Evolutionary conservation across 768 basidiomycete genomes (phyloP), one percentile per base, ranked within the genome.

Genomic region (Podaxis sp.): DNA sequence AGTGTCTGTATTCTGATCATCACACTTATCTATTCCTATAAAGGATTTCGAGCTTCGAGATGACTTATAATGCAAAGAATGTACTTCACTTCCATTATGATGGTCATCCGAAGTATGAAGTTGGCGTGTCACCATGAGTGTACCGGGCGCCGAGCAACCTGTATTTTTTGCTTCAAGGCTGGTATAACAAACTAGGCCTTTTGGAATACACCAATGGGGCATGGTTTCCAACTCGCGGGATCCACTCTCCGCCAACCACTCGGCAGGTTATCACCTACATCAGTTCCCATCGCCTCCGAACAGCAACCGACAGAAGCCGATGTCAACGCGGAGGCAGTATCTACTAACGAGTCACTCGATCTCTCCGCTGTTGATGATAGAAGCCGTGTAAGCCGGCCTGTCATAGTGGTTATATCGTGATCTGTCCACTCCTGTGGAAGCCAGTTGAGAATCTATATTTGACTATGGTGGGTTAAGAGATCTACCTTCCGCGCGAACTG

Each of bases 151-250:
- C 2, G 32, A 32, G 32, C 9, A 32, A 9, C 9, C 9, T 32
- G 7, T 32, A 9, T 32, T 32, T 7, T 32, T 32, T 25, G 32
- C 16, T 32, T 36, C 48, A 46, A 46, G 21, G 21, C 21, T 21
- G 21, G 21, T 21, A 21, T 21, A 18, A 16, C 16, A 50, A 28
- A 42, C 27, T 32, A 35, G 9, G 7, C 38, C 27, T 38, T 36
- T 54, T 58, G 52, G 51, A 69, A 71, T 7, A 89, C 77, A 7
- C 90, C 90, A 48, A 92, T 86, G 4, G 90, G 89, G 67, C 83
- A 86, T 2, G 85, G 78, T 63, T 74, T 78, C 90, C 90, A 91
- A 38, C 71, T 70, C 14, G 72, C 71, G 21, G 69, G 69, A 28
- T 77, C 73, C 11, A 86, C 72, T 44, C 77, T 57, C 53, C 75